Percentiles rank a stretch among this genome's conserved stretches.
phyloP scores from a whole-genome alignment of 805 yeast species.

The Starmerella sp. region DNA sequence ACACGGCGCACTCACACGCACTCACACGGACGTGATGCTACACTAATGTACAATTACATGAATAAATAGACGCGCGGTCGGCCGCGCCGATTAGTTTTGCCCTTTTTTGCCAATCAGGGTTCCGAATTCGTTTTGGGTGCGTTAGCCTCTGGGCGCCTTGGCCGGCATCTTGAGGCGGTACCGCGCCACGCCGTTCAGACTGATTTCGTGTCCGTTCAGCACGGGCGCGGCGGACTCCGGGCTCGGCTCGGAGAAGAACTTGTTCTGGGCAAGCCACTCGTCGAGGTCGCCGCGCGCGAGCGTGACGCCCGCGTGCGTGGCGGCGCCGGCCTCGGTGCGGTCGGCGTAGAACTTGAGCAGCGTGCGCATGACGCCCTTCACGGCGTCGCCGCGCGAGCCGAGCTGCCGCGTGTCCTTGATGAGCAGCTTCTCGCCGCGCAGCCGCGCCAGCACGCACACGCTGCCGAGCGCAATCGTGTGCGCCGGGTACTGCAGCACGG shows the following conservation, averaged over 20 bases:
- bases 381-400: conserved; percentile 1
- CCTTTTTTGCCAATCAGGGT: too few relatives aligned
- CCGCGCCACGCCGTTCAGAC: conserved; percentile 28
- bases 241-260: background rate
- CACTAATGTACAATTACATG: too few relatives aligned
- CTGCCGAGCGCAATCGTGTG: conserved; percentile 65
- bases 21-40: too few relatives aligned
- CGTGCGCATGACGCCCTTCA: conserved; percentile 1
- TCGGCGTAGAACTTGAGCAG: conserved; percentile 10
- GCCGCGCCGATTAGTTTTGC: too few relatives aligned
- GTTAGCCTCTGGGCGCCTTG: too few relatives aligned
- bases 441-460: conserved; percentile 40
- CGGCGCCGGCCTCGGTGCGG: background rate
- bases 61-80: too few relatives aligned
- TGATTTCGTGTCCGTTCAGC: conserved; percentile 26
- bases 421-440: background rate
- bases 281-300: background rate
- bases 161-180: conserved; percentile 16
- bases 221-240: background rate
- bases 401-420: background rate
- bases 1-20: too few relatives aligned
- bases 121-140: too few relatives aligned
- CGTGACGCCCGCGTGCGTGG: background rate
- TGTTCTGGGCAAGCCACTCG: background rate
- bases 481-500: conserved; percentile 58